Conservation (phyloP, 305 asterid genomes). For the Nicotiana rustica region DNA sequence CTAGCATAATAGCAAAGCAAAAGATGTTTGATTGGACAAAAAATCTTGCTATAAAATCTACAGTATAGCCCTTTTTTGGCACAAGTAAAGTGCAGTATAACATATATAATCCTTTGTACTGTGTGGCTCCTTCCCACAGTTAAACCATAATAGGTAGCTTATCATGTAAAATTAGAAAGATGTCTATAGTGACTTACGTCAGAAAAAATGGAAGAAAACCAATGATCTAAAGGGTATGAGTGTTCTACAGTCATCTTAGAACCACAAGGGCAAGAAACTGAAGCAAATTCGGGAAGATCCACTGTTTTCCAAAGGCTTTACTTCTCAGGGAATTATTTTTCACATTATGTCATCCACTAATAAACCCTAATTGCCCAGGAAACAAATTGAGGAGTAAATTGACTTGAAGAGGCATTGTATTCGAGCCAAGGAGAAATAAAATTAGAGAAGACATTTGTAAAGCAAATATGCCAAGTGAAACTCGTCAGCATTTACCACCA, state of each 20-base stretch:
- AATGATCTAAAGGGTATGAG: background rate
- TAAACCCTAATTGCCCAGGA: background rate
- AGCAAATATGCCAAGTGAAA: constrained; percentile 1
- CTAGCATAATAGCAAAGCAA: background rate
- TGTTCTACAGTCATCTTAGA: constrained; percentile 14
- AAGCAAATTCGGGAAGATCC: background rate
- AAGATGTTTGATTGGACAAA: background rate
- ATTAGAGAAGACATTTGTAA: background rate
- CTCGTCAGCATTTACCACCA: constrained; percentile 57
- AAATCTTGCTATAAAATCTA: background rate
- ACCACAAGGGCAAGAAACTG: background rate
- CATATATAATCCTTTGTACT: background rate
- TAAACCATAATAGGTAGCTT: background rate
- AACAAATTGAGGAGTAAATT: constrained; percentile 9
- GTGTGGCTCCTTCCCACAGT: background rate
- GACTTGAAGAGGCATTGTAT: constrained; percentile 8
- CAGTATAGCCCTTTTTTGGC: too few species aligned
- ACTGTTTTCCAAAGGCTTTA: background rate
- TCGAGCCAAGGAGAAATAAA: background rate
- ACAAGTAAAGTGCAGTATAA: background rate
- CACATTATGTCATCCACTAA: background rate
- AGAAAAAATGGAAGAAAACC: background rate
- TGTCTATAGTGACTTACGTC: background rate
- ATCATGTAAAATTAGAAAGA: background rate
- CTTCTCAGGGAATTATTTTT: constrained; percentile 1